Conservation (phyloP, 805 yeast genomes). For the Candida maesae region DNA sequence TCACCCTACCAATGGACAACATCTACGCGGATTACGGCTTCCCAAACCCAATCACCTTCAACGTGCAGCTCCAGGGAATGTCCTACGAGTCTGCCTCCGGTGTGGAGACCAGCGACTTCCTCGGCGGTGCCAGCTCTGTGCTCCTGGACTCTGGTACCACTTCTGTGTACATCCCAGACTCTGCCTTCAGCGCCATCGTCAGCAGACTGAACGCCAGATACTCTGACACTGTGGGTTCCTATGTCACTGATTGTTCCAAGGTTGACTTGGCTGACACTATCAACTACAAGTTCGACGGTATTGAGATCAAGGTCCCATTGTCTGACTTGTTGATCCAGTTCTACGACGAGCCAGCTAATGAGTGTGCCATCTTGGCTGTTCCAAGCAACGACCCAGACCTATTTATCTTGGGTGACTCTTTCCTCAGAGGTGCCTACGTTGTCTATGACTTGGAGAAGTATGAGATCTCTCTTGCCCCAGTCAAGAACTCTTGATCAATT, state of each 20-base stretch:
- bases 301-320: conserved; percentile 3
- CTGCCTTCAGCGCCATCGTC: conserved; percentile 19
- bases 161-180: conserved; percentile 40
- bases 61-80: conserved; percentile 1
- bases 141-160: conserved; percentile 60
- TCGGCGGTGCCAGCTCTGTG: conserved; percentile 23
- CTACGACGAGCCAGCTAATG: not conserved
- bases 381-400: conserved; percentile 14
- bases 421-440: conserved; percentile 61
- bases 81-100: not conserved
- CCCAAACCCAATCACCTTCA: conserved; percentile 35
- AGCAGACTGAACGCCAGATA: conserved; percentile 30
- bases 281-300: conserved; percentile 4
- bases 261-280: not conserved
- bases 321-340: not conserved
- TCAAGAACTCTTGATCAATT: conserved; percentile 4
- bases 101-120: not conserved
- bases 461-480: conserved; percentile 3
- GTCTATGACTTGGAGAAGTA: conserved; percentile 62
- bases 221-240: conserved; percentile 15
- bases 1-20: conserved; percentile 36
- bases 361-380: conserved; percentile 15
- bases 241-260: conserved; percentile 3
- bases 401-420: conserved; percentile 61
- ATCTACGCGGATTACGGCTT: conserved; percentile 38